A percentile compares a stretch with the other conserved stretches of the same genome.
phyloP scores from a whole-genome alignment of 2,329 filamentous ascomycete genomes.

The Botrytis porri region DNA sequence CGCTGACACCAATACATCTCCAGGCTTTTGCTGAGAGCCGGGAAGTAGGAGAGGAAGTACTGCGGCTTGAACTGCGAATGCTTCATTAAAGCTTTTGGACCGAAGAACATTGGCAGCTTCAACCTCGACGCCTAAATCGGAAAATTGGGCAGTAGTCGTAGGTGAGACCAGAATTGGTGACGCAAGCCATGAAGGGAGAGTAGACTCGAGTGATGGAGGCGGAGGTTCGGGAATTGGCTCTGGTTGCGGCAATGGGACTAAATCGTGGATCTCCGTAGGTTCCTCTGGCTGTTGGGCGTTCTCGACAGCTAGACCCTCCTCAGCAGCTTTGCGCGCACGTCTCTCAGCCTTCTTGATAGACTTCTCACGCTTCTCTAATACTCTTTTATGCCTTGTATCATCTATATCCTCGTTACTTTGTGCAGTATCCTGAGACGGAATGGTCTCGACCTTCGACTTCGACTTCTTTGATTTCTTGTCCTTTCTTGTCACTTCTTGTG shows the following conservation, averaged over 20 bases:
- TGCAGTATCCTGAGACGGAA: not conserved
- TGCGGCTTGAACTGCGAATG: slow-evolving; percentile 76
- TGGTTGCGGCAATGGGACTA: slow-evolving; percentile 81
- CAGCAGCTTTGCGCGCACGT: slow-evolving; percentile 38
- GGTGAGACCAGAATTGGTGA: slow-evolving; percentile 68
- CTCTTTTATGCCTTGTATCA: slow-evolving; percentile 40
- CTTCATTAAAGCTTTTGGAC: slow-evolving; percentile 65
- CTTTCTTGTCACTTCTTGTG: slow-evolving; percentile 10
- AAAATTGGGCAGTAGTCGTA: slow-evolving; percentile 59
- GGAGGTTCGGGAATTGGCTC: slow-evolving; percentile 55
- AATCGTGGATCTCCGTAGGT: slow-evolving; percentile 58
- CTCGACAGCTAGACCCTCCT: slow-evolving; percentile 27
- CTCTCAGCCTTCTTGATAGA: slow-evolving; percentile 50
- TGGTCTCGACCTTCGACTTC: slow-evolving; percentile 2
- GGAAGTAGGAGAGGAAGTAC: slow-evolving; percentile 77
- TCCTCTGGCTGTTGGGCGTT: slow-evolving; percentile 32
- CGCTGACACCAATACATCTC: slow-evolving; percentile 86
- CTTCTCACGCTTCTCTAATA: slow-evolving; percentile 56
- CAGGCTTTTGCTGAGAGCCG: slow-evolving; percentile 56
- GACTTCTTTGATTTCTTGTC: slow-evolving; percentile 11
- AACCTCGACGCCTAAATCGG: slow-evolving; percentile 58
- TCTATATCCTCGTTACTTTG: slow-evolving; percentile 18
- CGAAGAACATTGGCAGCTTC: slow-evolving; percentile 61
- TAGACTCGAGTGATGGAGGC: slow-evolving; percentile 67
- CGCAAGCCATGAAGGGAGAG: slow-evolving; percentile 77